These are phyloP conservation scores for Marasmius oreades DNA, from an alignment of 1,284 basidiomycete species.

Conservation along the genomic window DNA sequence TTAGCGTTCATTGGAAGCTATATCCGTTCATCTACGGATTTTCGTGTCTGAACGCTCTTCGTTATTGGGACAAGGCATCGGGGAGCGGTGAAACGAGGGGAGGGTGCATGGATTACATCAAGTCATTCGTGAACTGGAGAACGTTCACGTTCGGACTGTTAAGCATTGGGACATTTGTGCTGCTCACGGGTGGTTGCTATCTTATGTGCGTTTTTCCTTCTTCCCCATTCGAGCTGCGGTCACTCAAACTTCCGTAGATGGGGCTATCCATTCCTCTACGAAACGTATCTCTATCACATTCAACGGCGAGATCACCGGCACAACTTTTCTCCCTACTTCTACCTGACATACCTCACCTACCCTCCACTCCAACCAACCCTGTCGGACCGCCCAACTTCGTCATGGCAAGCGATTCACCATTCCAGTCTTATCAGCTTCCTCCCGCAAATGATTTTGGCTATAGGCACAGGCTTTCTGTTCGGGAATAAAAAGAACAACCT, in stretches of 20 bases:
- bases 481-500: slow-evolving; percentile 54
- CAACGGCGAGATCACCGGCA: slow-evolving; percentile 92
- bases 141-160: slow-evolving; percentile 69
- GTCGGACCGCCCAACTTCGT: slow-evolving; percentile 28
- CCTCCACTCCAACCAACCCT: slow-evolving; percentile 34
- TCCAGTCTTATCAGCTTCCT: slow-evolving; percentile 71
- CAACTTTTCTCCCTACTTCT: slow-evolving; percentile 98
- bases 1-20: slow-evolving; percentile 92
- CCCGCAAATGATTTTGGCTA: slow-evolving; percentile 69
- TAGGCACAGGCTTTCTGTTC: slow-evolving; percentile 65
- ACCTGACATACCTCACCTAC: slow-evolving; percentile 85
- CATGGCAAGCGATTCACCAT: slow-evolving; percentile 43
- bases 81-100: background rate
- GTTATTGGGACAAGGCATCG: slow-evolving; percentile 15
- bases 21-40: slow-evolving; percentile 92
- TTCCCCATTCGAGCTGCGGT: slow-evolving; percentile 2
- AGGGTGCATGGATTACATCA: slow-evolving; percentile 25
- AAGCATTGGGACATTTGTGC: slow-evolving; percentile 68
- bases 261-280: slow-evolving; percentile 89
- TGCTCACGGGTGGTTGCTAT: slow-evolving; percentile 69
- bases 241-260: slow-evolving; percentile 53
- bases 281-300: slow-evolving; percentile 93
- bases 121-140: slow-evolving; percentile 47
- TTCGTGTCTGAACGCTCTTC: slow-evolving; percentile 67
- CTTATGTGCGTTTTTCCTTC: slow-evolving; percentile 56